Conservation (phyloP, 495 filamentous ascomycete species). For the Xylaria intraflava region DNA sequence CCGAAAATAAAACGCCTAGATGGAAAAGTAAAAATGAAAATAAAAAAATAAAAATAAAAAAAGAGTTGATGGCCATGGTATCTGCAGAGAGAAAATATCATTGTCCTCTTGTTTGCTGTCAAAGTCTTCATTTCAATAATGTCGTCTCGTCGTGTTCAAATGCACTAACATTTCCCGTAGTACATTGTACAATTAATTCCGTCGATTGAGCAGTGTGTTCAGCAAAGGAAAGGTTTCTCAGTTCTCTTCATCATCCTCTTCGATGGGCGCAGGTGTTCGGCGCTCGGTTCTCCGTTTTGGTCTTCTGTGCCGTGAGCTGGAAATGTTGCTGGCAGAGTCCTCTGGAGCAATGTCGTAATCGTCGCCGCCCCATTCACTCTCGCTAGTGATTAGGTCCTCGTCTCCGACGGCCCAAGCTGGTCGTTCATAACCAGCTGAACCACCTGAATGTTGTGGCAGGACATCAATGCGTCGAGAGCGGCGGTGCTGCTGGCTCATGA, state of each 20-base stretch:
- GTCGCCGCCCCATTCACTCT: constrained; percentile 60
- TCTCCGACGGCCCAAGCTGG: constrained; percentile 37
- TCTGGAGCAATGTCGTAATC: constrained; percentile 69
- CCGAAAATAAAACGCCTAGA: not conserved
- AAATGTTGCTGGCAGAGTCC: constrained; percentile 81
- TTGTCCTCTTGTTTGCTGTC: constrained; percentile 2
- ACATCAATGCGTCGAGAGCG: constrained; percentile 46
- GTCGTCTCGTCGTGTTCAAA: constrained; percentile 1
- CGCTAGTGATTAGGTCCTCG: constrained; percentile 43
- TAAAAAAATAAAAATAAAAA: not conserved
- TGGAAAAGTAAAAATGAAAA: not conserved
- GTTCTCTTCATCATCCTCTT: constrained; percentile 69
- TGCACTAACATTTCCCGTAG: not conserved
- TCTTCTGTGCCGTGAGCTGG: constrained; percentile 61
- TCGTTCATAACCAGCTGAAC: constrained; percentile 31
- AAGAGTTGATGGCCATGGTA: constrained; percentile 10
- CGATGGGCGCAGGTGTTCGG: constrained; percentile 74
- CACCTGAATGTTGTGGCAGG: constrained; percentile 33
- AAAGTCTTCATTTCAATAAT: constrained; percentile 4
- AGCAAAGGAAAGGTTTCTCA: constrained; percentile 2
- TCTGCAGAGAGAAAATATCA: constrained; percentile 1
- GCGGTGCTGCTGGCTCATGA: constrained; percentile 68
- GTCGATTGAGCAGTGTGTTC: not conserved
- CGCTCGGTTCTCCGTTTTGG: constrained; percentile 67
- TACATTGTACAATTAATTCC: not conserved